A percentile compares a stretch with the other conserved stretches of the same genome.
Conservation (phyloP, 345 rosid genomes). For the Salix viminalis region DNA sequence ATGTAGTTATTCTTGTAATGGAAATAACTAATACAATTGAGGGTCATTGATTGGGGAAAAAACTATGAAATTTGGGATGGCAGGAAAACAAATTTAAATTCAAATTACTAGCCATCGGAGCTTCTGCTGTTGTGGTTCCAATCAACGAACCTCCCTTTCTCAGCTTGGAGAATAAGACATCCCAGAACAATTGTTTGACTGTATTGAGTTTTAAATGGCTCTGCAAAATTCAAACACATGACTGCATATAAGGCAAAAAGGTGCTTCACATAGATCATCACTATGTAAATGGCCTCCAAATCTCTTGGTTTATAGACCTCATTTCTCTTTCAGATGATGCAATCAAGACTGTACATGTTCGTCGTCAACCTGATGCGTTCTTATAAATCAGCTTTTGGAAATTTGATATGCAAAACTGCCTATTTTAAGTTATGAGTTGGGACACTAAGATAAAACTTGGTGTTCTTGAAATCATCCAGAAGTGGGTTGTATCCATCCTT, state of each 20-base stretch:
- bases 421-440: slow-evolving; percentile 82
- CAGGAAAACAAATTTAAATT: no score
- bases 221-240: neutral
- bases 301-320: neutral
- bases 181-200: no score
- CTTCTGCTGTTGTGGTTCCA: no score
- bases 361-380: slow-evolving; percentile 2
- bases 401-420: neutral
- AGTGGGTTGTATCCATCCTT: slow-evolving; percentile 92
- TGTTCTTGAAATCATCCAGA: slow-evolving; percentile 91
- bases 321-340: slow-evolving; percentile 5
- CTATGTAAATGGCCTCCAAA: neutral
- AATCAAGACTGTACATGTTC: slow-evolving; percentile 1
- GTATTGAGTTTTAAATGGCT: neutral
- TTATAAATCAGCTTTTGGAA: neutral
- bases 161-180: no score
- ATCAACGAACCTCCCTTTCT: no score
- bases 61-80: no score
- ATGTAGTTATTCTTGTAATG: no score
- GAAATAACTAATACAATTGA: no score
- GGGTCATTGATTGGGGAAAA: no score
- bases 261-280: neutral
- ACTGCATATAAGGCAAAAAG: neutral
- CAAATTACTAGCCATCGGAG: no score
- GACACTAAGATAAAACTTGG: slow-evolving; percentile 84